A percentile compares a stretch with the other conserved stretches of the same genome.
Conservation (phyloP, 768 basidiomycete genomes). For the Lentinula aciculospora region DNA sequence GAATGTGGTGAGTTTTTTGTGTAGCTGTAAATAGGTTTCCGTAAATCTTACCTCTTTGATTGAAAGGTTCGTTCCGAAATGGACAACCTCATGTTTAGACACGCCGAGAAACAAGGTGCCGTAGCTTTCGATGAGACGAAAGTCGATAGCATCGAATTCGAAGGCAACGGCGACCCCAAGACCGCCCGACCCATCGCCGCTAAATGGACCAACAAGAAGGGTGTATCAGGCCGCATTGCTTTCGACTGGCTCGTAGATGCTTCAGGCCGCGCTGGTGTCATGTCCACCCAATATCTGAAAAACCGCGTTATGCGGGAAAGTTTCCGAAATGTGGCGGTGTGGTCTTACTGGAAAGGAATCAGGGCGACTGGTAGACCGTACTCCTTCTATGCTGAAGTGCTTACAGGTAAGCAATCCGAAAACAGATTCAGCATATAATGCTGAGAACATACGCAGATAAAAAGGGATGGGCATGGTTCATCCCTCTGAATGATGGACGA, state of each 20-base stretch:
- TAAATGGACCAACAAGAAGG: conserved; percentile 29
- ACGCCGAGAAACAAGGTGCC: conserved; percentile 46
- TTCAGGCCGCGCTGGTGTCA: conserved; percentile 63
- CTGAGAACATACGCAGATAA: conserved; percentile 35
- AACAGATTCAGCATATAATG: conserved; percentile 26
- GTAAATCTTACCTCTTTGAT: neutral
- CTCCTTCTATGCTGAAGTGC: conserved; percentile 38
- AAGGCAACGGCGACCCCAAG: conserved; percentile 20
- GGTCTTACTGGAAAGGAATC: conserved; percentile 71
- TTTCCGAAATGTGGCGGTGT: conserved; percentile 67
- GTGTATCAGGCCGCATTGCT: conserved; percentile 37
- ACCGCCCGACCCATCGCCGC: conserved; percentile 40
- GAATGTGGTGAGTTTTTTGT: conserved; percentile 46
- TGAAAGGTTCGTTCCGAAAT: conserved; percentile 54
- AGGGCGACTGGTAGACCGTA: conserved; percentile 33
- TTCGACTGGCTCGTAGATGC: conserved; percentile 75
- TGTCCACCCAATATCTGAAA: conserved; percentile 65
- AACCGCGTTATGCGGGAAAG: conserved; percentile 64
- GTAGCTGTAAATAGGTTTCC: neutral
- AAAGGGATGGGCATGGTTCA: conserved; percentile 70
- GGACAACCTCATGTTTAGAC: conserved; percentile 50
- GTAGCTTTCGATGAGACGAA: conserved; percentile 48
- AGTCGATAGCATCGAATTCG: conserved; percentile 44
- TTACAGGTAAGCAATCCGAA: conserved; percentile 45
- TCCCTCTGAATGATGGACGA: conserved; percentile 60